Percentiles rank a stretch among this genome's conserved stretches.
Evolutionary conservation across 2,329 filamentous ascomycete species (phyloP).

Genomic region (Claviceps humidiphila): DNA sequence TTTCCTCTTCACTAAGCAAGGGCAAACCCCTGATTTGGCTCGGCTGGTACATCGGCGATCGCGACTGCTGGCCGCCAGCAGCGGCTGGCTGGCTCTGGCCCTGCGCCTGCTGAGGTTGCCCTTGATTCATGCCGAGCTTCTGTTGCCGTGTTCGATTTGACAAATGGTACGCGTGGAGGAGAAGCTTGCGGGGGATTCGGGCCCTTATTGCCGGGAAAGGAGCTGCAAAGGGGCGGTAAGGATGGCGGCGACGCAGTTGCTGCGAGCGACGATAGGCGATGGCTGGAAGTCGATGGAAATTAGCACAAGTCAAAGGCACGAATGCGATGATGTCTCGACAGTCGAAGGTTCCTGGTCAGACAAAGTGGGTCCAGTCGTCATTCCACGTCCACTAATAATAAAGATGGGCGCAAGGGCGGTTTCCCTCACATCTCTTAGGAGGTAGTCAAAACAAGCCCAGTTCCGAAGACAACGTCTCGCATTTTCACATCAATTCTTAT

Average conservation of each 20-base stretch:
- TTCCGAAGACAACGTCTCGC: no score
- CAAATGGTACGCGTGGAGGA: background rate
- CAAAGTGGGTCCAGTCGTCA: background rate
- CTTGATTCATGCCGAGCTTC: slow-evolving; percentile 13
- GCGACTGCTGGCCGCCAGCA: slow-evolving; percentile 13
- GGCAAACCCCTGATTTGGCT: slow-evolving; percentile 37
- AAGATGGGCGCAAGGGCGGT: background rate
- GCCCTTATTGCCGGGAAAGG: no score
- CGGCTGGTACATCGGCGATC: slow-evolving; percentile 34
- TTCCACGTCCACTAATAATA: background rate
- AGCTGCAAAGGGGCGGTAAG: background rate
- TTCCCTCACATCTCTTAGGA: no score
- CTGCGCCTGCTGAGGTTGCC: slow-evolving; percentile 11
- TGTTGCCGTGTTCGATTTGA: background rate
- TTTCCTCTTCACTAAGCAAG: slow-evolving; percentile 40
- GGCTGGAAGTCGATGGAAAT: background rate
- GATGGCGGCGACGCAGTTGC: background rate
- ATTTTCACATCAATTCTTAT: no score
- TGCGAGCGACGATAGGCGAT: background rate
- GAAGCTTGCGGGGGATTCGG: background rate
- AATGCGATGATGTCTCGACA: background rate
- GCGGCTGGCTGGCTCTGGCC: slow-evolving; percentile 13
- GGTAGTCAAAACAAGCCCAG: no score
- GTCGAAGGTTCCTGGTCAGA: background rate
- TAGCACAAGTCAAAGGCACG: background rate